A percentile compares a stretch with the other conserved stretches of the same genome.
Evolutionary conservation across 2,329 filamentous ascomycete genomes (phyloP).

Genomic region (Mariannaea elegans): DNA sequence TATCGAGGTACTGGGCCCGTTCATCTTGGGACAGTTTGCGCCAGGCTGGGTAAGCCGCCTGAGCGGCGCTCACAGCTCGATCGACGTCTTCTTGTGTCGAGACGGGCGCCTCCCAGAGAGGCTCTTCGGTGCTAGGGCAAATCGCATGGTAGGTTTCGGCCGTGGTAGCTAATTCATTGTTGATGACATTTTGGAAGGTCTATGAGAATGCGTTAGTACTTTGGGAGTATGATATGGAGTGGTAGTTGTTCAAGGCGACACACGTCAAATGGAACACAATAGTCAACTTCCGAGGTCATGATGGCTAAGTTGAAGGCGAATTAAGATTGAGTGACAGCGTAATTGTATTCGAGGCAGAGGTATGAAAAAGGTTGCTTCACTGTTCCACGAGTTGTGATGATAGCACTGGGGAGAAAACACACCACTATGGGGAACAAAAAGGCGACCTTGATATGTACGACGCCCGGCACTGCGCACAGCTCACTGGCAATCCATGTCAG

Average conservation of each 20-base stretch:
- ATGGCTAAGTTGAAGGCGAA: too few relatives aligned
- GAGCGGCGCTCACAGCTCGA: constrained; percentile 39
- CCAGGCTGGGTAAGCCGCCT: constrained; percentile 42
- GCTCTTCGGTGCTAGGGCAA: constrained; percentile 45
- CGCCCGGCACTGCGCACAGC: neutral
- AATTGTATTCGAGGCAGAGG: neutral
- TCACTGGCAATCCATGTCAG: constrained; percentile 1
- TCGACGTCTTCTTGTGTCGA: constrained; percentile 42
- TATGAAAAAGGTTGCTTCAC: too few relatives aligned
- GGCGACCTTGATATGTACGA: too few relatives aligned
- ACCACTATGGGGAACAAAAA: too few relatives aligned
- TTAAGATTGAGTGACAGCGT: too few relatives aligned
- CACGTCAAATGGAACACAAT: constrained; percentile 9
- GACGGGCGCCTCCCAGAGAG: constrained; percentile 43
- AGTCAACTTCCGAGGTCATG: constrained; percentile 7
- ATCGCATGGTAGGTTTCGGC: constrained; percentile 28
- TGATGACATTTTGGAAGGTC: constrained; percentile 45
- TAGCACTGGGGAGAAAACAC: neutral
- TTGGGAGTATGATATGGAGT: neutral
- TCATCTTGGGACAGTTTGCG: constrained; percentile 37
- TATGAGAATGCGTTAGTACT: neutral
- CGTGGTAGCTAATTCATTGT: constrained; percentile 34
- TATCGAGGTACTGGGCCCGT: constrained; percentile 34
- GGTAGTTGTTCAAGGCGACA: neutral
- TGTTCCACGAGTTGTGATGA: too few relatives aligned